Conservation (phyloP, 129 eudicot species). For the Scalesia atractyloides region DNA sequence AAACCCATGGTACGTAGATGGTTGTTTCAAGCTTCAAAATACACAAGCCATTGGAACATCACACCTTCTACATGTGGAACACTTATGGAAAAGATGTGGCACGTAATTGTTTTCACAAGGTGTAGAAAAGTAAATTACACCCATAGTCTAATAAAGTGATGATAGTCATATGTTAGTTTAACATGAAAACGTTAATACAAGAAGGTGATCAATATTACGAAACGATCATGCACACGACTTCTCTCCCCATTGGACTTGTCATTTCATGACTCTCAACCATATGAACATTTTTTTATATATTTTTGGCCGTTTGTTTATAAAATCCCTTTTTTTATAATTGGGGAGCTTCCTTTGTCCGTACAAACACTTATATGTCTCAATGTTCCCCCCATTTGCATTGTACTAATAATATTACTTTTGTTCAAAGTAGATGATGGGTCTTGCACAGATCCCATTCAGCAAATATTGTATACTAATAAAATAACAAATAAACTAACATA, state of each 20-base stretch:
- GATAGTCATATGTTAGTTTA: too few relatives aligned
- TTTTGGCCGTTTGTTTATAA: background rate
- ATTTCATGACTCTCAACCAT: background rate
- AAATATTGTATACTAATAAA: background rate
- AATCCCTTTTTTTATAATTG: slow-evolving; percentile 2
- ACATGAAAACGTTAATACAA: too few relatives aligned
- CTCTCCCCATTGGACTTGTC: background rate
- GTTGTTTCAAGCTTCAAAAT: too few relatives aligned
- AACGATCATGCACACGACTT: background rate
- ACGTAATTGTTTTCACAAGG: too few relatives aligned
- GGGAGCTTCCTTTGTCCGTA: slow-evolving; percentile 38
- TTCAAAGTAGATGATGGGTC: slow-evolving; percentile 33
- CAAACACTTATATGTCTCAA: slow-evolving; percentile 39
- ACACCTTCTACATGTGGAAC: too few relatives aligned
- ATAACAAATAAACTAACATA: background rate
- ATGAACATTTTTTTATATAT: background rate
- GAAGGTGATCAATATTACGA: too few relatives aligned
- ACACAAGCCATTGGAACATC: too few relatives aligned
- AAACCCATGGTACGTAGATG: too few relatives aligned
- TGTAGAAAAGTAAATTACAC: too few relatives aligned
- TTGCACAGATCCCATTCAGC: slow-evolving; percentile 38
- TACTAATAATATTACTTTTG: slow-evolving; percentile 24
- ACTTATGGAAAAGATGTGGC: too few relatives aligned
- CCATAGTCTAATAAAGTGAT: too few relatives aligned
- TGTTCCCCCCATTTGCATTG: slow-evolving; percentile 38